A percentile compares a stretch with the other conserved stretches of the same genome.
Evolutionary conservation across 108 stramenopile species (phyloP).

Genomic region (Pseudonitzschia delicatissima): DNA sequence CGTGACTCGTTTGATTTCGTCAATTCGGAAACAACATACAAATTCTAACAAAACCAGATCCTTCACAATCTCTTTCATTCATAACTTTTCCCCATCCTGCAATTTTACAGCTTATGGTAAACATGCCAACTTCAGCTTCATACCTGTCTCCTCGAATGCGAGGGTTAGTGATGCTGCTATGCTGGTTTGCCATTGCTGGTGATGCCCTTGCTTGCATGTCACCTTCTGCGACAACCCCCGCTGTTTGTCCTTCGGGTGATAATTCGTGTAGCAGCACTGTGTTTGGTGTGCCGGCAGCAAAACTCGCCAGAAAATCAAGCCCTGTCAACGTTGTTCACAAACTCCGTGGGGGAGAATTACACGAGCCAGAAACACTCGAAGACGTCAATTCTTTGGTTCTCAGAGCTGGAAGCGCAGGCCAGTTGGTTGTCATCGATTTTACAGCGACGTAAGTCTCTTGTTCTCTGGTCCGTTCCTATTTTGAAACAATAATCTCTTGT

Average conservation of each 20-base stretch:
- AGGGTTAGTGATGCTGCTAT: no score
- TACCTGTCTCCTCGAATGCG: no score
- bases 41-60: no score
- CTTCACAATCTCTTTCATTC: no score
- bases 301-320: not conserved
- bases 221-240: not conserved
- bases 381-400: slow-evolving; percentile 66
- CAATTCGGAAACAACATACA: no score
- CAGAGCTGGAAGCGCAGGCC: slow-evolving; percentile 56
- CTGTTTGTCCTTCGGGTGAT: not conserved
- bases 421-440: slow-evolving; percentile 83
- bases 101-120: no score
- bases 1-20: no score
- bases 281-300: slow-evolving; percentile 5
- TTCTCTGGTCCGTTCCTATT: not conserved
- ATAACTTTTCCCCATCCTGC: no score
- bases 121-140: no score
- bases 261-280: not conserved
- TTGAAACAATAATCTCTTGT: not conserved
- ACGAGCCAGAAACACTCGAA: slow-evolving; percentile 52
- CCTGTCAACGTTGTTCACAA: no score
- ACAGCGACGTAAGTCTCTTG: slow-evolving; percentile 62
- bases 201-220: not conserved
- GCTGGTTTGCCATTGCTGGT: not conserved
- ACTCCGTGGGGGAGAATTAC: slow-evolving; percentile 74